phyloP scores from a whole-genome alignment of 768 basidiomycete species.

The Piloderma croceum region DNA sequence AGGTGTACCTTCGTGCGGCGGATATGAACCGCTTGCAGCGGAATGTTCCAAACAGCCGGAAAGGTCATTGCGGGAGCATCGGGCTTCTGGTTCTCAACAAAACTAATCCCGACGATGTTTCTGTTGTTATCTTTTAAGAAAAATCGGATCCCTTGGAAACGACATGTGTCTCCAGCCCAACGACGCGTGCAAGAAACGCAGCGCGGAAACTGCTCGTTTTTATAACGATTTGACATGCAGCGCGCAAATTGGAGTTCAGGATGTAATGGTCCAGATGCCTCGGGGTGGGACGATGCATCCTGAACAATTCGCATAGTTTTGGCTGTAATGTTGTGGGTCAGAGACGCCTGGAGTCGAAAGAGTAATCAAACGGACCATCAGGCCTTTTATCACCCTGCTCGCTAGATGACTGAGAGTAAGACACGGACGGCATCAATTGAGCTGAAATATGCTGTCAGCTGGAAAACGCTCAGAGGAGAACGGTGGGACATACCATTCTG shows the following conservation, averaged over 20 bases:
- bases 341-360: conserved; percentile 1
- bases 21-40: conserved; percentile 45
- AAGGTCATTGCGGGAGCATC: conserved; percentile 55
- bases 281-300: conserved; percentile 19
- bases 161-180: conserved; percentile 84
- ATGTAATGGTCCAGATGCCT: conserved; percentile 33
- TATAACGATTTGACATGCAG: conserved; percentile 81
- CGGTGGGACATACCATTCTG: conserved; percentile 48
- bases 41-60: conserved; percentile 63
- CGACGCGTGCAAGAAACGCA: conserved; percentile 82
- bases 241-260: conserved; percentile 74
- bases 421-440: conserved; percentile 40
- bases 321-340: conserved; percentile 5
- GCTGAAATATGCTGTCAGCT: conserved; percentile 23
- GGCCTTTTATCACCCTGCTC: conserved; percentile 45
- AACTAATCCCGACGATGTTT: conserved; percentile 61
- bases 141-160: conserved; percentile 80
- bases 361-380: conserved; percentile 29
- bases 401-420: conserved; percentile 38
- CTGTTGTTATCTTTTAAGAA: conserved; percentile 60
- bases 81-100: conserved; percentile 56
- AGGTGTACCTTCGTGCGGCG: conserved; percentile 54
- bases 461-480: conserved; percentile 4
- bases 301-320: too few species aligned
- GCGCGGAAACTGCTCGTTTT: conserved; percentile 64